Evolutionary conservation across 2,329 filamentous ascomycete species (phyloP), one percentile per base, ranked within the genome.

Genomic region (Clonostachys byssicola): DNA sequence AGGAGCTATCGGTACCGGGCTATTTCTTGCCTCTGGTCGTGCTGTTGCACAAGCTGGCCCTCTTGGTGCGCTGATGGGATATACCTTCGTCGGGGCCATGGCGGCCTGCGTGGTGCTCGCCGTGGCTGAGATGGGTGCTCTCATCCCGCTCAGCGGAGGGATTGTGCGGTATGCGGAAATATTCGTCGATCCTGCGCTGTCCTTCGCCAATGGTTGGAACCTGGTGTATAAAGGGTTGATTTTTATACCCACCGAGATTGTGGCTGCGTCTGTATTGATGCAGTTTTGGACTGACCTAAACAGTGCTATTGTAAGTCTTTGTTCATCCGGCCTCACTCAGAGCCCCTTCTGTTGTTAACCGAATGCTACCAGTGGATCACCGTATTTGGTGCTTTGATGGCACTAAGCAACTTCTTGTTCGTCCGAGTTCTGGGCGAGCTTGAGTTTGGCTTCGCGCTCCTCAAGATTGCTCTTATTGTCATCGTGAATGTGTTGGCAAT

Each of bases 21-120:
- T 90, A 36, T 74, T 91, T 5, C 82, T 90, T 47, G 87, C 86
- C 14, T 78, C 84, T 3, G 87, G 87, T 35, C 80, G 83, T 42
- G 87, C 87, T 0, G 68, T 91, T 18, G 72, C 78, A 12, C 78
- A 74, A 38, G 86, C 85, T 47, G 87, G 88, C 0, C 87, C 87
- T 13, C 86, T 85, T 0, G 82, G 85, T 0, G 65, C 89, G 43
- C 62, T 91, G 35, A 89, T 91, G 58, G 86, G 86, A 2, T 91
- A 90, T 53, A 79, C 74, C 9, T 68, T 89, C 34, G 85, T 89
- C 52, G 86, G 88, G 61, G 56, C 88, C 77, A 34, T 87, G 65
- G 6, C 84, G 84, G 53, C 82, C 72, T 43, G 30, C 20, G 42
- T 43, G 12, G 34, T 33, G 12, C 42, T 41, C 40, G 48, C 43